Percentiles rank a stretch among this genome's conserved stretches.
phyloP scores from a whole-genome alignment of 441 rosid genomes.

The Populus trichocarpa region DNA sequence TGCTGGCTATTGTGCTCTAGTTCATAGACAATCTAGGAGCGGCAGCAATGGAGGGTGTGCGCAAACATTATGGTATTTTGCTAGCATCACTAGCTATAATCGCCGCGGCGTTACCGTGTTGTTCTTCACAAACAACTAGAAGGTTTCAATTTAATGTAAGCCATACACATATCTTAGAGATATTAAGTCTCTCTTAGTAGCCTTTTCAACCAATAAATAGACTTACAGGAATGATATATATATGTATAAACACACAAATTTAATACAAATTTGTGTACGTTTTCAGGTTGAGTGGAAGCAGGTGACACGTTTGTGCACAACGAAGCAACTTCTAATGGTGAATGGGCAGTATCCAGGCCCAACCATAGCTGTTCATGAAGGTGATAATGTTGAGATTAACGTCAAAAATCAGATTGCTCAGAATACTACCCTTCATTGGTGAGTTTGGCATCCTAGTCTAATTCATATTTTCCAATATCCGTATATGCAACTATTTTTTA shows the following conservation, averaged over 20 bases:
- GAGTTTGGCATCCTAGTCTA: neutral
- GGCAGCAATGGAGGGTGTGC: neutral
- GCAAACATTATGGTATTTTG: neutral
- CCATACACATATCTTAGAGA: too few species aligned
- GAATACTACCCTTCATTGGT: neutral
- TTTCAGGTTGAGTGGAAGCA: neutral
- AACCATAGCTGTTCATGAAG: slow-evolving; percentile 2
- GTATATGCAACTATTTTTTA: too few species aligned
- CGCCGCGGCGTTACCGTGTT: neutral
- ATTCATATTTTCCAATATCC: too few species aligned
- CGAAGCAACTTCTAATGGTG: neutral
- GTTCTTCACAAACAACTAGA: neutral
- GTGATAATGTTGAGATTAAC: neutral
- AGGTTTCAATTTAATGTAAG: neutral
- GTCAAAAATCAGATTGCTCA: neutral
- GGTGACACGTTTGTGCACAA: neutral
- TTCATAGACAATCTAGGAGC: neutral
- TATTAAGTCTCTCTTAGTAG: neutral
- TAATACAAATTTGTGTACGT: neutral
- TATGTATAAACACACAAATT: too few species aligned
- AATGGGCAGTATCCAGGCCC: neutral
- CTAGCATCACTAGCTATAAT: neutral
- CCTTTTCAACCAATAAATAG: neutral
- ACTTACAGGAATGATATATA: too few species aligned
- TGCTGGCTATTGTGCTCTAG: too few species aligned